A percentile compares a stretch with the other conserved stretches of the same genome.
These are phyloP conservation scores for Hymenoscyphus fructigenus DNA, from an alignment of 2,329 filamentous ascomycete genomes.

Conservation along the genomic window DNA sequence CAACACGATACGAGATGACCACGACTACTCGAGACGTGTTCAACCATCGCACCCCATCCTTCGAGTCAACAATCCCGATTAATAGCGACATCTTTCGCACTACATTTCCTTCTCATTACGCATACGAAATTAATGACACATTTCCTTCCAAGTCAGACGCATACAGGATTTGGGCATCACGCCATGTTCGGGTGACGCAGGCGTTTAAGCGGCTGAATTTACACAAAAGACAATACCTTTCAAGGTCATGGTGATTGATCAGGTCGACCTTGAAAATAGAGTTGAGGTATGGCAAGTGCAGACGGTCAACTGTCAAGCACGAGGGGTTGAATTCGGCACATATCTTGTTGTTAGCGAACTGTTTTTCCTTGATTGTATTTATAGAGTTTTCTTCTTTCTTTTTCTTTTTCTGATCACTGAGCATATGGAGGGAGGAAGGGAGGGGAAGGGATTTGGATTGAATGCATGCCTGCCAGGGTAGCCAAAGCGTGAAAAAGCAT, in stretches of 20 bases:
- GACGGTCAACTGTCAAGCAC: not conserved
- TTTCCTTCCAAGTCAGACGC: slow-evolving; percentile 22
- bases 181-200: slow-evolving; percentile 23
- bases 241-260: slow-evolving; percentile 5
- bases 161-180: slow-evolving; percentile 29
- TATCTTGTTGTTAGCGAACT: slow-evolving; percentile 3
- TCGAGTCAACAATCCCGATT: slow-evolving; percentile 63
- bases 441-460: slow-evolving; percentile 5
- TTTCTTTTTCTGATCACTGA: not conserved
- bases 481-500: not conserved
- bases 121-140: slow-evolving; percentile 28
- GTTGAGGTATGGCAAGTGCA: not conserved
- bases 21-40: slow-evolving; percentile 59
- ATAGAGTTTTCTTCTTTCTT: not conserved
- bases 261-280: slow-evolving; percentile 8
- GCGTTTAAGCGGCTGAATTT: slow-evolving; percentile 22
- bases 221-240: slow-evolving; percentile 13
- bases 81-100: slow-evolving; percentile 33
- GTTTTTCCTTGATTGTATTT: slow-evolving; percentile 1
- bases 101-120: slow-evolving; percentile 18
- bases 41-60: slow-evolving; percentile 51
- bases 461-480: slow-evolving; percentile 1
- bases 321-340: not conserved
- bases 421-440: not conserved
- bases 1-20: slow-evolving; percentile 62